Evolutionary conservation across 108 stramenopile genomes (phyloP).

Genomic region (Discostella stelligeroides): DNA sequence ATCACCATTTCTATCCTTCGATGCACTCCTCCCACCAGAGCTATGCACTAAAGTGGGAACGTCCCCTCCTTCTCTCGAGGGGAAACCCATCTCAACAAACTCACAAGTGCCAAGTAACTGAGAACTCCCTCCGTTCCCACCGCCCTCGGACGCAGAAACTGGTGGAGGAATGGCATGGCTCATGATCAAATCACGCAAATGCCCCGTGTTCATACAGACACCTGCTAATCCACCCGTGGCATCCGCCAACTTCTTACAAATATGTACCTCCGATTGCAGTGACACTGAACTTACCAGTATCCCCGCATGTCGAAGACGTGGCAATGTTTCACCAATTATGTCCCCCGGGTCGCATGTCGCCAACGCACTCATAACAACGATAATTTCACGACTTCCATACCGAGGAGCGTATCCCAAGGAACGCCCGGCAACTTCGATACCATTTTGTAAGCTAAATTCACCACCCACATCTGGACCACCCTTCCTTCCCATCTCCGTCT

Average conservation of each 20-base stretch:
- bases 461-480: slow-evolving; percentile 62
- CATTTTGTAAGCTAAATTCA: slow-evolving; percentile 86
- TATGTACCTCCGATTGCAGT: slow-evolving; percentile 79
- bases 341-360: slow-evolving; percentile 85
- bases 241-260: slow-evolving; percentile 80
- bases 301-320: slow-evolving; percentile 60
- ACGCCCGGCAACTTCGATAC: slow-evolving; percentile 88
- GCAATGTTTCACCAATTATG: slow-evolving; percentile 73
- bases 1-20: slow-evolving; percentile 55
- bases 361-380: slow-evolving; percentile 70
- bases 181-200: slow-evolving; percentile 71
- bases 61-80: slow-evolving; percentile 65
- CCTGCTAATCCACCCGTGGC: slow-evolving; percentile 75
- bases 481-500: slow-evolving; percentile 44
- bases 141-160: slow-evolving; percentile 19
- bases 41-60: slow-evolving; percentile 75
- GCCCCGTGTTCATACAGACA: slow-evolving; percentile 75
- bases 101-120: slow-evolving; percentile 57
- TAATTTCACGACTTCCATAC: slow-evolving; percentile 83
- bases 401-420: slow-evolving; percentile 80
- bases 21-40: slow-evolving; percentile 33
- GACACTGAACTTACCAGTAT: slow-evolving; percentile 74
- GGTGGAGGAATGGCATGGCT: slow-evolving; percentile 80
- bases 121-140: slow-evolving; percentile 7
- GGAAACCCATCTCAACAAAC: slow-evolving; percentile 89